These are phyloP conservation scores for Daldinia loculata DNA, from an alignment of 495 filamentous ascomycete species.

Conservation along the genomic window DNA sequence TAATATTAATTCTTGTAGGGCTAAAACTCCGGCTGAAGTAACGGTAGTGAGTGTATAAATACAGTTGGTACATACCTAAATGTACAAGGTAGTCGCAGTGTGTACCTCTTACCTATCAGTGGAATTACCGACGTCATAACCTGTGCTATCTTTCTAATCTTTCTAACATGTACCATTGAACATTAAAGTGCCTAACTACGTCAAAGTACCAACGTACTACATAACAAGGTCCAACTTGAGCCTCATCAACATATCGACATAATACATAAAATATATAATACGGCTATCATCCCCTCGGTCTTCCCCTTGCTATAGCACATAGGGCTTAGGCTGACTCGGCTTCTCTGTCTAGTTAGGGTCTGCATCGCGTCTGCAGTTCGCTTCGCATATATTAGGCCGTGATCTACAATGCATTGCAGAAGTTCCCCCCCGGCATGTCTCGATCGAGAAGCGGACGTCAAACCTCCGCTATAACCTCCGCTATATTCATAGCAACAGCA, in stretches of 20 bases:
- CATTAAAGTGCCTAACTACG: neutral
- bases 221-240: slow-evolving; percentile 5
- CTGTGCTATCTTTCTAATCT: too few species aligned
- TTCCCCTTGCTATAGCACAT: neutral
- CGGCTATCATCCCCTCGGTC: neutral
- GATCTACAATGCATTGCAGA: slow-evolving; percentile 42
- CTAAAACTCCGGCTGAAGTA: slow-evolving; percentile 6
- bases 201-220: neutral
- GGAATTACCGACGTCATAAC: neutral
- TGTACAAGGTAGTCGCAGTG: neutral
- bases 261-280: neutral
- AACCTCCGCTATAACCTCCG: slow-evolving; percentile 34
- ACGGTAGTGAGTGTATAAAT: neutral
- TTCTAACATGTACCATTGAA: too few species aligned
- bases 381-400: slow-evolving; percentile 18
- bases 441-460: slow-evolving; percentile 28
- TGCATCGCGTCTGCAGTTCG: slow-evolving; percentile 31
- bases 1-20: slow-evolving; percentile 3
- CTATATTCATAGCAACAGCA: slow-evolving; percentile 11
- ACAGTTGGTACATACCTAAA: too few species aligned
- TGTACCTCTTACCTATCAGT: neutral
- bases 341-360: slow-evolving; percentile 1
- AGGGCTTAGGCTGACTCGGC: slow-evolving; percentile 12
- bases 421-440: slow-evolving; percentile 21
- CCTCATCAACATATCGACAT: slow-evolving; percentile 7